Conservation (phyloP, 1,139 yeast genomes). For the Blastobotrys persicus region DNA sequence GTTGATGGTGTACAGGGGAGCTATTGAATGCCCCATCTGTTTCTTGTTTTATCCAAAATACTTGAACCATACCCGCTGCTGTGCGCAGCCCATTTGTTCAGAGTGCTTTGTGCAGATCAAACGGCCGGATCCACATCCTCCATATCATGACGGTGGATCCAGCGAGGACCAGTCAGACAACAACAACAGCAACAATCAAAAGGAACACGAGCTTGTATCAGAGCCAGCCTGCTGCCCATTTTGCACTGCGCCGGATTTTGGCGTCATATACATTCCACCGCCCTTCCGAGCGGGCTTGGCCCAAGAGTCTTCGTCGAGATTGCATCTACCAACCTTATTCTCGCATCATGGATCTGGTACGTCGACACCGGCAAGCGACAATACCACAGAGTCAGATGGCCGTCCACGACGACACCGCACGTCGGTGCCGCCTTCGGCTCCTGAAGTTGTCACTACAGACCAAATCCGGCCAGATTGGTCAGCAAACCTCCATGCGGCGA, state of each 20-base stretch:
- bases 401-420: slow-evolving; percentile 24
- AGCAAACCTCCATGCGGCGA: slow-evolving; percentile 62
- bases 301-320: slow-evolving; percentile 5
- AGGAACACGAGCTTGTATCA: slow-evolving; percentile 50
- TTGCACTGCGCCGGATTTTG: slow-evolving; percentile 86
- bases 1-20: slow-evolving; percentile 55
- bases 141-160: slow-evolving; percentile 52
- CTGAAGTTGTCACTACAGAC: slow-evolving; percentile 64
- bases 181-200: slow-evolving; percentile 13
- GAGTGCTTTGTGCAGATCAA: slow-evolving; percentile 97
- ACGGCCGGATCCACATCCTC: slow-evolving; percentile 91
- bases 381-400: slow-evolving; percentile 8
- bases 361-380: slow-evolving; percentile 15
- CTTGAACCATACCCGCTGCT: slow-evolving; percentile 82
- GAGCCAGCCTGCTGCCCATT: slow-evolving; percentile 93
- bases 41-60: slow-evolving; percentile 80
- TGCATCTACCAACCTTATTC: slow-evolving; percentile 6
- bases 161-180: slow-evolving; percentile 15
- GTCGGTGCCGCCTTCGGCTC: slow-evolving; percentile 31
- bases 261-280: slow-evolving; percentile 74
- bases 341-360: slow-evolving; percentile 12
- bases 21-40: slow-evolving; percentile 91
- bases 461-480: slow-evolving; percentile 93
- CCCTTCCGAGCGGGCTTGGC: slow-evolving; percentile 26
- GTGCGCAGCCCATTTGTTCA: slow-evolving; percentile 89